Evolutionary conservation across 768 basidiomycete genomes (phyloP), one percentile per base, ranked within the genome.

Genomic region (Trametes meyenii): DNA sequence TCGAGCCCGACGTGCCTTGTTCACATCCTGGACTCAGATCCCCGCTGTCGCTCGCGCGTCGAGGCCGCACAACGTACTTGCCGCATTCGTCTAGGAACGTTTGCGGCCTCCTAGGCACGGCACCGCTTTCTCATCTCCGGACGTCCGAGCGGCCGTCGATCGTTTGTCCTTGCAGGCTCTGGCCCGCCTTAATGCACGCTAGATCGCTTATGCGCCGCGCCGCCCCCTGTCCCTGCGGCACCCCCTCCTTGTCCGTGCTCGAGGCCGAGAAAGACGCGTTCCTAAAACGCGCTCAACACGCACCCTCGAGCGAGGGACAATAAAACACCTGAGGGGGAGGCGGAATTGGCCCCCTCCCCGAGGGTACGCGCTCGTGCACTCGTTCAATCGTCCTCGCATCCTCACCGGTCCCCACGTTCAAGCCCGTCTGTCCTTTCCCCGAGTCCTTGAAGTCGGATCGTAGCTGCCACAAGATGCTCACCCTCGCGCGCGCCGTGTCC

Each of bases 401-500:
- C 26, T 23, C 39, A 33, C 36, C 46, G 6, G 13, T n/a, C 48
- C 48, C 17, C 19, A 14, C 40, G 1, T 49, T n/a, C 24, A n/a
- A n/a, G 40, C 17, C 38, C 24, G n/a, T 23, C 50, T 24, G 36
- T 24, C 23, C 19, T 38, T 23, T 44, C 43, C 38, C 36, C 42
- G 26, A 14, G 21, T 35, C 12, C 19, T 43, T 33, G 19, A 14
- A 29, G 24, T 29, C 29, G 43, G 11, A 19, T 38, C 14, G 10
- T 19, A n/a, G 5, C 26, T 36, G 33, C n/a, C n/a, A n/a, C 60
- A 39, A 33, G 35, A 66, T 66, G 65, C 52, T 60, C 55, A 40
- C 62, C 17, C 21, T 66, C 26, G 42, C 43, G 17, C 58, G 60
- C 12, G 29, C 57, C 35, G 55, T 50, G n/a, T 58, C 59, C 3